A percentile compares a stretch with the other conserved stretches of the same genome.
Evolutionary conservation across 306 rosid genomes (phyloP).

Genomic region (Cucurbita maxima): DNA sequence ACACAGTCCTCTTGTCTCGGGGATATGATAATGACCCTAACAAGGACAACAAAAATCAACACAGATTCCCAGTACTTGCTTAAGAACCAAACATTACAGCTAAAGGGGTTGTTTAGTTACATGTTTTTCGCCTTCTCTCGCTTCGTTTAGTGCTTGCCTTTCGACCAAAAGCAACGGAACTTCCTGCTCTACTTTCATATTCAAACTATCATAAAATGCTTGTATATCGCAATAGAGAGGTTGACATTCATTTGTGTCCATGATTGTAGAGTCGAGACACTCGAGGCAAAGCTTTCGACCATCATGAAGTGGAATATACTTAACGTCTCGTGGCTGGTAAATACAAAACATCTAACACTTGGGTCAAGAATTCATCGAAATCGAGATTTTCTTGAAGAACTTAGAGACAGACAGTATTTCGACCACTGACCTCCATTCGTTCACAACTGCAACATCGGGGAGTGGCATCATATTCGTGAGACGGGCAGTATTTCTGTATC

Average conservation of each 20-base stretch:
- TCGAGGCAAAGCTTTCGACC: slow-evolving; percentile 93
- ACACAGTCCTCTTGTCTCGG: slow-evolving; percentile 61
- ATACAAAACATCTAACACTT: slow-evolving; percentile 5
- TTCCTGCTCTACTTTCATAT: slow-evolving; percentile 86
- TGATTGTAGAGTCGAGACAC: slow-evolving; percentile 85
- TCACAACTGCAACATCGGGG: slow-evolving; percentile 98
- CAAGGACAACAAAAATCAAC: background rate
- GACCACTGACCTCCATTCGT: slow-evolving; percentile 83
- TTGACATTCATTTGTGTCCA: slow-evolving; percentile 77
- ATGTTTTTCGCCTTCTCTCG: slow-evolving; percentile 90
- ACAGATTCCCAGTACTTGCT: background rate
- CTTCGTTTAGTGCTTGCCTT: slow-evolving; percentile 94
- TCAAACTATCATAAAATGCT: slow-evolving; percentile 62
- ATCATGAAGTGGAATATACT: slow-evolving; percentile 58
- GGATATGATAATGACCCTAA: slow-evolving; percentile 47
- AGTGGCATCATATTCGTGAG: slow-evolving; percentile 80
- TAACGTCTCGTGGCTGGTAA: slow-evolving; percentile 57
- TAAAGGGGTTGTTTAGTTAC: slow-evolving; percentile 29
- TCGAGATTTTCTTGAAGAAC: background rate
- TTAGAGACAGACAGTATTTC: no score
- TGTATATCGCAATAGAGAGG: slow-evolving; percentile 77
- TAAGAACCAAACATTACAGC: background rate
- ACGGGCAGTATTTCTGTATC: slow-evolving; percentile 94
- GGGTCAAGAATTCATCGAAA: background rate
- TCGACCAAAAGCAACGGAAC: slow-evolving; percentile 91